These are phyloP conservation scores for Aristolochia fimbriata DNA, from an alignment of 164 flowering plant genomes.

Conservation along the genomic window DNA sequence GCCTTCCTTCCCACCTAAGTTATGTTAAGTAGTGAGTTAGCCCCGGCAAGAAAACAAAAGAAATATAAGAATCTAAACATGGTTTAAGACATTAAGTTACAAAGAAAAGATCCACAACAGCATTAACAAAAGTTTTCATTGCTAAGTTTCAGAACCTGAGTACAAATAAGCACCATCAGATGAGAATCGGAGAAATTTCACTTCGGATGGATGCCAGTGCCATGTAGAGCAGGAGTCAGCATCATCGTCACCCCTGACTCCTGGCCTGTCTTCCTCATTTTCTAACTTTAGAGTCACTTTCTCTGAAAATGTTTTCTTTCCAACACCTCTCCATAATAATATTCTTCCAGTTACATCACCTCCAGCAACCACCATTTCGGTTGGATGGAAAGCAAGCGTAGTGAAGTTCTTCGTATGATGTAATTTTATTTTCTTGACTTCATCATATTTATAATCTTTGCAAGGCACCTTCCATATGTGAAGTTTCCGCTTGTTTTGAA, in stretches of 20 bases:
- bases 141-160: slow-evolving; percentile 45
- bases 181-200: slow-evolving; percentile 63
- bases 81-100: too few relatives aligned
- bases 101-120: too few relatives aligned
- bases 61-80: not conserved
- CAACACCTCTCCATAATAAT: slow-evolving; percentile 86
- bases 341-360: slow-evolving; percentile 93
- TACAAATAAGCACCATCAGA: slow-evolving; percentile 88
- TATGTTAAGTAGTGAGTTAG: not conserved
- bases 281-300: slow-evolving; percentile 14
- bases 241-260: slow-evolving; percentile 78
- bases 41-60: not conserved
- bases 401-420: slow-evolving; percentile 74
- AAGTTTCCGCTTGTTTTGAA: slow-evolving; percentile 42
- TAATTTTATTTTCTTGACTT: slow-evolving; percentile 48
- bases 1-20: slow-evolving; percentile 86
- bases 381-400: slow-evolving; percentile 80
- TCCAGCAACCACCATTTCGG: slow-evolving; percentile 69
- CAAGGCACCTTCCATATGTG: slow-evolving; percentile 60
- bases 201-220: slow-evolving; percentile 94
- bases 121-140: too few relatives aligned
- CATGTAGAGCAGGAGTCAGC: slow-evolving; percentile 91
- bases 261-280: slow-evolving; percentile 61
- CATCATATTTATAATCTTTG: slow-evolving; percentile 25
- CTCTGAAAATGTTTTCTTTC: slow-evolving; percentile 30